Conservation (phyloP, 257 asterid species). For the Lycium barbarum region DNA sequence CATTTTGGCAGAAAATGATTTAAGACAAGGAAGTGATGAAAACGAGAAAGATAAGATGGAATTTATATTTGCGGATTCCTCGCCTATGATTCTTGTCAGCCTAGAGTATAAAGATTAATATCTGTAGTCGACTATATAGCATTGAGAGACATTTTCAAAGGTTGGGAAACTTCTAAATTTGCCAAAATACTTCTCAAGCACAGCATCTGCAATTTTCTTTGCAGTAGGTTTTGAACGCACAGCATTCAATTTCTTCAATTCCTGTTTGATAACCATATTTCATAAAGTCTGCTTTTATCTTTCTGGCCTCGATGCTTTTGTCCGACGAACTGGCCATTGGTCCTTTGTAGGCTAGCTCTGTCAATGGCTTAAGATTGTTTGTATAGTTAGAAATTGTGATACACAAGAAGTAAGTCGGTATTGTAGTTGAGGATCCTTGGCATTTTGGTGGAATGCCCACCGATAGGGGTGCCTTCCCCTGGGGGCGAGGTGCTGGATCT, state of each 20-base stretch:
- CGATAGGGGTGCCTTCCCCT: neutral
- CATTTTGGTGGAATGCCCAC: conserved; percentile 3
- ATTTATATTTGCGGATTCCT: neutral
- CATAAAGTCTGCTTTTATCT: neutral
- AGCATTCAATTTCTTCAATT: neutral
- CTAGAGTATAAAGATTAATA: neutral
- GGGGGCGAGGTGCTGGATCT: neutral
- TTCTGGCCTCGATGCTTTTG: conserved; percentile 1
- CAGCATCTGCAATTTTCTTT: neutral
- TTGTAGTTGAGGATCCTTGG: conserved; percentile 13
- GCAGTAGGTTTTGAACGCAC: neutral
- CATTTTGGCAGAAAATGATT: conserved; percentile 24
- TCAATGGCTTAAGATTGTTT: neutral
- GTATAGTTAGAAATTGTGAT: neutral
- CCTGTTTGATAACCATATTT: conserved; percentile 3
- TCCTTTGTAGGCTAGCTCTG: conserved; percentile 17
- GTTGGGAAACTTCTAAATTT: neutral
- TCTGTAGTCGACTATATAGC: neutral
- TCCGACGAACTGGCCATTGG: neutral
- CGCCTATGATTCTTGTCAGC: conserved; percentile 13
- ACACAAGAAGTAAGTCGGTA: conserved; percentile 6
- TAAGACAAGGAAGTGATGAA: neutral
- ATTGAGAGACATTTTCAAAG: neutral
- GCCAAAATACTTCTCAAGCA: conserved; percentile 1
- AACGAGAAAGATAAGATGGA: neutral